A percentile compares a stretch with the other conserved stretches of the same genome.
phyloP scores from a whole-genome alignment of 2,329 filamentous ascomycete genomes.

The Monilinia vaccinii-corymbosi region DNA sequence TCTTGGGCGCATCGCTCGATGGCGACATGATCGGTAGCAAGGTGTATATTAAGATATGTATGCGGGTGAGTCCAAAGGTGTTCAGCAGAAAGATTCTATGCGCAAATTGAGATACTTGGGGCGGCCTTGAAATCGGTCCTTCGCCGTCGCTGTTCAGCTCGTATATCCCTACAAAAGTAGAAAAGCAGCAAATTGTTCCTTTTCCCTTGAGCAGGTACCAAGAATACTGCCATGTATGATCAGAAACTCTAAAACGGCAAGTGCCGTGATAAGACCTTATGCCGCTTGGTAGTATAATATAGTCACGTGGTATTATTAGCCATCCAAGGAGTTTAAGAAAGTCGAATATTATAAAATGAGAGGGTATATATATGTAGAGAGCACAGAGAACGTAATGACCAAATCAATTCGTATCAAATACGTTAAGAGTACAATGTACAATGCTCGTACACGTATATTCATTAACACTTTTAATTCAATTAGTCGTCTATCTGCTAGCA shows the following conservation, averaged over 20 bases:
- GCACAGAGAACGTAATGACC: not conserved
- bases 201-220: no score
- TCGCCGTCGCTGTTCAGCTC: not conserved
- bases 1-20: constrained; percentile 25
- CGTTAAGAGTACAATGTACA: not conserved
- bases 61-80: not conserved
- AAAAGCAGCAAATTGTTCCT: no score
- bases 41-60: not conserved
- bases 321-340: not conserved
- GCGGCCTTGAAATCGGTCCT: not conserved
- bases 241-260: not conserved
- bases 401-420: not conserved
- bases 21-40: constrained; percentile 18
- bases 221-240: no score
- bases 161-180: no score
- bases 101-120: not conserved
- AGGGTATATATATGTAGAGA: no score
- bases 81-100: not conserved
- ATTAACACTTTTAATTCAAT: constrained; percentile 1
- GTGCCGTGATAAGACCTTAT: not conserved
- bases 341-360: no score
- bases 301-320: not conserved
- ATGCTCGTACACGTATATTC: not conserved
- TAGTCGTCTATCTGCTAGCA: not conserved
- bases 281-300: not conserved